phyloP scores from a whole-genome alignment of 257 asterid species.

The Rubia yunnanensis region DNA sequence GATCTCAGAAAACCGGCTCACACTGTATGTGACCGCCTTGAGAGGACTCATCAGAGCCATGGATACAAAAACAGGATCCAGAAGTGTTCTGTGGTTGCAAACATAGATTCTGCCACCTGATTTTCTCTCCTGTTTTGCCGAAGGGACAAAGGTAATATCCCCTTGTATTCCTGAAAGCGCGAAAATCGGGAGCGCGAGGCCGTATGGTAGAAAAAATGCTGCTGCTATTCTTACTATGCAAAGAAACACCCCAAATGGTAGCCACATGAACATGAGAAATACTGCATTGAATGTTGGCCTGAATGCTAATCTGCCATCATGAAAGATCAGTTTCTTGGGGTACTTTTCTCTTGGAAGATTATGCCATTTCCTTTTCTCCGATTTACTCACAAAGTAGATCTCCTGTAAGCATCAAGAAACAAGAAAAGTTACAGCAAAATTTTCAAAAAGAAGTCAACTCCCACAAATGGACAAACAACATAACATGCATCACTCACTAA shows the following conservation, averaged over 20 bases:
- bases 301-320: conserved; percentile 30
- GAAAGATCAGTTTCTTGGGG: conserved; percentile 23
- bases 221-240: conserved; percentile 15
- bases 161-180: conserved; percentile 22
- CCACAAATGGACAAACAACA: neutral
- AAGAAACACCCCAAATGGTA: conserved; percentile 23
- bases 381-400: conserved; percentile 19
- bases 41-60: conserved; percentile 21
- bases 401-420: conserved; percentile 11
- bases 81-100: conserved; percentile 25
- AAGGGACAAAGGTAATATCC: neutral
- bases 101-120: conserved; percentile 17
- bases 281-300: conserved; percentile 24
- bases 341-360: conserved; percentile 20
- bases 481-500: no score
- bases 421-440: neutral
- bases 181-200: conserved; percentile 17
- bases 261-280: conserved; percentile 21
- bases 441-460: neutral
- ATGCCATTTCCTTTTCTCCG: conserved; percentile 22
- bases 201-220: conserved; percentile 14
- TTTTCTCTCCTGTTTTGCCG: neutral
- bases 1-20: conserved; percentile 26
- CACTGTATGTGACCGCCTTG: conserved; percentile 22
- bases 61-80: conserved; percentile 26